Conservation (phyloP, 75 land plant genomes). For the Pseudotsuga menziesii region DNA sequence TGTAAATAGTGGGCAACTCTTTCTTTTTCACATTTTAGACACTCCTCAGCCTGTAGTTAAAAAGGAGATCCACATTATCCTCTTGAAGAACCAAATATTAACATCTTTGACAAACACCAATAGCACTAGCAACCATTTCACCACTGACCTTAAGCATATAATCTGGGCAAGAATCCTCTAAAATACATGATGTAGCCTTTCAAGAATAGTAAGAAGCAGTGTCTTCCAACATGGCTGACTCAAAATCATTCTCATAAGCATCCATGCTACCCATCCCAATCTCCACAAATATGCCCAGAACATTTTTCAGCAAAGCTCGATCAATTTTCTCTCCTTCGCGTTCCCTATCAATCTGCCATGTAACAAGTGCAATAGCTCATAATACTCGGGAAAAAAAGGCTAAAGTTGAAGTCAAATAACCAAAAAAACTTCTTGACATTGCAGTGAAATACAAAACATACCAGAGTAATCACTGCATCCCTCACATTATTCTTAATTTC, state of each 20-base stretch:
- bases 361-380: neutral
- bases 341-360: slow-evolving; percentile 82
- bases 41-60: slow-evolving; percentile 78
- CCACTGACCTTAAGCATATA: slow-evolving; percentile 83
- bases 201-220: slow-evolving; percentile 81
- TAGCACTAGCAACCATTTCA: too few species aligned
- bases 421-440: neutral
- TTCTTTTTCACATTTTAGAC: slow-evolving; percentile 84
- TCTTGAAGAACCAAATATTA: too few species aligned
- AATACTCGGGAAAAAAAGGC: neutral
- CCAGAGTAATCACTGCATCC: slow-evolving; percentile 92
- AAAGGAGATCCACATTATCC: too few species aligned
- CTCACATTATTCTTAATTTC: slow-evolving; percentile 82
- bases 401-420: too few species aligned
- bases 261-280: slow-evolving; percentile 96
- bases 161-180: slow-evolving; percentile 95
- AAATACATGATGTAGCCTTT: slow-evolving; percentile 88
- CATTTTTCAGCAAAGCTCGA: slow-evolving; percentile 84
- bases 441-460: slow-evolving; percentile 17
- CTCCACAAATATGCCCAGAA: slow-evolving; percentile 90
- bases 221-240: slow-evolving; percentile 70
- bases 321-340: slow-evolving; percentile 97
- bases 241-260: slow-evolving; percentile 87
- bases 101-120: too few species aligned
- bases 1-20: slow-evolving; percentile 89